Conservation (phyloP, 1,284 basidiomycete genomes). For the Inonotus obliquus region DNA sequence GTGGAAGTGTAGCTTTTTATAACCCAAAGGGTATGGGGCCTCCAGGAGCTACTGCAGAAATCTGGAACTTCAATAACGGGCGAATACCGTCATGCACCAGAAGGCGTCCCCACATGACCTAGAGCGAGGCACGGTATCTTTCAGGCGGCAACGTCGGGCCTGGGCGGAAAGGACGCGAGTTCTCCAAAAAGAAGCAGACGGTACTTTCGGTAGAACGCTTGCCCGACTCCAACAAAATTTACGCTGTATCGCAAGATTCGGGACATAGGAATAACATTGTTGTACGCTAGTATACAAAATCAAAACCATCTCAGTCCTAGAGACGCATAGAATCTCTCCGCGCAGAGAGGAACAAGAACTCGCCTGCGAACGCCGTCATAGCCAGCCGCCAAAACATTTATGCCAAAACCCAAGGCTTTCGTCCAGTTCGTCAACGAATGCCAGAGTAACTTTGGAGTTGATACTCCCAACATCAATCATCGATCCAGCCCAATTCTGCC, state of each 20-base stretch:
- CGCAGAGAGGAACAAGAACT: too few relatives aligned
- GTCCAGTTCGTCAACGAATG: slow-evolving; percentile 6
- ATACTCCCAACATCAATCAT: slow-evolving; percentile 5
- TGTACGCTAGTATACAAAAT: too few relatives aligned
- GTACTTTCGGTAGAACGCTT: too few relatives aligned
- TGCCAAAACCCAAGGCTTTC: neutral
- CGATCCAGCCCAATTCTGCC: slow-evolving; percentile 9
- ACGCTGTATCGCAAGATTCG: too few relatives aligned
- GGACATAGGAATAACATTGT: too few relatives aligned
- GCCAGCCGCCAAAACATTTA: neutral
- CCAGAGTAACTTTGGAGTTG: slow-evolving; percentile 5
- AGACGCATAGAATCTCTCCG: too few relatives aligned
- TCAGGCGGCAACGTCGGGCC: neutral
- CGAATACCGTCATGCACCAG: neutral
- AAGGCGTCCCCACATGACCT: neutral
- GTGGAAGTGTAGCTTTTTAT: neutral
- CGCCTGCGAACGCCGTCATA: neutral
- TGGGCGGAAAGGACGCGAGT: neutral
- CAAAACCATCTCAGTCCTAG: too few relatives aligned
- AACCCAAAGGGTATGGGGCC: neutral
- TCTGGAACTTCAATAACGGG: too few relatives aligned
- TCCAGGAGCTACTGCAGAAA: neutral
- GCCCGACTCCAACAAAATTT: too few relatives aligned
- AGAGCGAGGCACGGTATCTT: neutral
- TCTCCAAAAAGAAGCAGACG: neutral